Base-by-base conservation (phyloP, 495 filamentous ascomycete genomes). In the Aspergillus wentii region DNA sequence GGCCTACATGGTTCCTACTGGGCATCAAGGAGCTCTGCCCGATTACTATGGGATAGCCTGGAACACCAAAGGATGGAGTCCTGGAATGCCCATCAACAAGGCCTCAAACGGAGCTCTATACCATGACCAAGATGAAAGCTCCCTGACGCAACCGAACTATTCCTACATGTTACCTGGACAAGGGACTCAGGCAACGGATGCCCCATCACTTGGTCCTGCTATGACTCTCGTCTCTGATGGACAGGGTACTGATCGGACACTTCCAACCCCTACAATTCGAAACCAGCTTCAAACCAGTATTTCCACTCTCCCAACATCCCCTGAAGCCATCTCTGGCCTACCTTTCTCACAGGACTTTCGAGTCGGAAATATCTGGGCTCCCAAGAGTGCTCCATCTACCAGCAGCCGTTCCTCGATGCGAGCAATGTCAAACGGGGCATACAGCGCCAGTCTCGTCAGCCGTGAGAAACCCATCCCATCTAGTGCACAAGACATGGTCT, bases 251-350 rank as follows among this genome's bases (percentile, higher is more conserved):
- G n/a, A n/a, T n/a, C n/a, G n/a, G n/a, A n/a, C n/a, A n/a, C n/a
- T n/a, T n/a, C n/a, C n/a, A n/a, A n/a, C n/a, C n/a, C n/a, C n/a
- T n/a, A n/a, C n/a, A n/a, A n/a, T n/a, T n/a, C n/a, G n/a, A n/a
- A n/a, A n/a, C 80, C 20, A 92, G 95, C 66, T 66, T 97, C 48
- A 89, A 86, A 54, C 71, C 81, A 15, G 85, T 83, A 56, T 45
- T 79, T 69, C 8, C 40, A 15, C 23, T 18, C n/a, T 33, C 29
- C n/a, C 5, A 8, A 38, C 47, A 8, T 41, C 41, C 4, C 27
- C 50, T 18, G 55, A 58, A 8, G 38, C 18, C 18, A 20, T 43
- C 8, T 40, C 47, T 8, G 43, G 49, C 14, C 21, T 59, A 17
- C 30, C 37, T 11, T 35, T 39, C n/a, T 17, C 41, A 16, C 31